Conservation (phyloP, 495 filamentous ascomycete species). For the Penicillium lagena region DNA sequence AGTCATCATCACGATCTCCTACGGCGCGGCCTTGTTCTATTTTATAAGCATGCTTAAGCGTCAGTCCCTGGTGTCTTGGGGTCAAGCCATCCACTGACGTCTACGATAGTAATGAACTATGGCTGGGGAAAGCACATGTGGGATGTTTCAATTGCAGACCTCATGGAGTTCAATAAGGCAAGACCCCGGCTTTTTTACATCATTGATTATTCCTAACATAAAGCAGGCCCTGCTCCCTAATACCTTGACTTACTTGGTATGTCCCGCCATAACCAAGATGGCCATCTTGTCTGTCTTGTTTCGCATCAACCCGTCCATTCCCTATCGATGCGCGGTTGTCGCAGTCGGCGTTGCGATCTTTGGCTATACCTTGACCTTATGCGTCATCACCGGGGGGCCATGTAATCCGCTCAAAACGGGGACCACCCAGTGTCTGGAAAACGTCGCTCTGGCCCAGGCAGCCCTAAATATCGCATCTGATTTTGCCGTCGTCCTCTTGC, state of each 20-base stretch:
- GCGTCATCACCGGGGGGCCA: slow-evolving; percentile 14
- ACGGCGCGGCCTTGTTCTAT: slow-evolving; percentile 8
- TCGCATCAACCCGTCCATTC: slow-evolving; percentile 5
- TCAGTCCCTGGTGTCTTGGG: background rate
- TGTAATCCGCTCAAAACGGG: slow-evolving; percentile 13
- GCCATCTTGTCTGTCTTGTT: slow-evolving; percentile 13
- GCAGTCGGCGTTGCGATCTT: slow-evolving; percentile 7
- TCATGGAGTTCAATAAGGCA: slow-evolving; percentile 8
- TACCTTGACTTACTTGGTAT: slow-evolving; percentile 9
- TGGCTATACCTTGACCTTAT: slow-evolving; percentile 10
- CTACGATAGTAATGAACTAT: slow-evolving; percentile 8
- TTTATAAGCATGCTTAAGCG: slow-evolving; percentile 11
- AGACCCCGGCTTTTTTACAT: background rate
- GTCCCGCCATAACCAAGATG: slow-evolving; percentile 8
- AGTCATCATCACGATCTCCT: slow-evolving; percentile 13
- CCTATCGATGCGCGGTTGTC: slow-evolving; percentile 8
- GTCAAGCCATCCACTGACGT: background rate
- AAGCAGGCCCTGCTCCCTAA: slow-evolving; percentile 4
- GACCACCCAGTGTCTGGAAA: slow-evolving; percentile 11
- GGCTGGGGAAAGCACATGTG: slow-evolving; percentile 17
- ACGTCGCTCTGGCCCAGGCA: slow-evolving; percentile 11
- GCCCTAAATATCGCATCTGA: slow-evolving; percentile 12
- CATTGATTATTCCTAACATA: no score
- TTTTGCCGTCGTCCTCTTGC: slow-evolving; percentile 8
- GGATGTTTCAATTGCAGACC: slow-evolving; percentile 11